A percentile compares a stretch with the other conserved stretches of the same genome.
Evolutionary conservation across 805 yeast genomes (phyloP).

Genomic region (Grigorovia humatica): DNA sequence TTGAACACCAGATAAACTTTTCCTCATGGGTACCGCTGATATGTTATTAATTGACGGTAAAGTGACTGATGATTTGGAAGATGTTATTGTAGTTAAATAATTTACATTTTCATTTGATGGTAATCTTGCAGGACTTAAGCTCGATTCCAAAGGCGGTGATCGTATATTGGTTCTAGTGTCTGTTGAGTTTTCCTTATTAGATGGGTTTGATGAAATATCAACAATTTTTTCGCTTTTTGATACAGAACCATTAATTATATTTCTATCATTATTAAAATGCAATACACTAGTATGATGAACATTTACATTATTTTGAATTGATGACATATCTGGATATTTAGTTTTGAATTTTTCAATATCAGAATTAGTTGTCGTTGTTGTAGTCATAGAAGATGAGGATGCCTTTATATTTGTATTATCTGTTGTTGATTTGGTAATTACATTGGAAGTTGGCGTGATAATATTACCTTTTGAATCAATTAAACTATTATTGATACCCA

Average conservation of each 20-base stretch:
- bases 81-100: not conserved
- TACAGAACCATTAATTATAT: not conserved
- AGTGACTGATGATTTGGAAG: not conserved
- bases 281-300: not conserved
- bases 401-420: no score
- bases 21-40: not conserved
- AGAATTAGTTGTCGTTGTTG: not conserved
- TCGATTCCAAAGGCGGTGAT: not conserved
- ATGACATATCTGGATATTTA: not conserved
- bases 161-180: not conserved
- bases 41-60: not conserved
- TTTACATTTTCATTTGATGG: not conserved
- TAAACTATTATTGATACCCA: not conserved
- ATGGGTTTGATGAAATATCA: not conserved
- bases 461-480: not conserved
- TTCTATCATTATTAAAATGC: not conserved
- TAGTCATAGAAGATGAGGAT: not conserved
- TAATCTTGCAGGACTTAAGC: not conserved
- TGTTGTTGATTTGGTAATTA: not conserved
- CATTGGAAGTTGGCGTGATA: not conserved
- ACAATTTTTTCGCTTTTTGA: not conserved
- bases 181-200: not conserved
- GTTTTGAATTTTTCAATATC: no score
- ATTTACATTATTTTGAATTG: not conserved
- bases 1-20: not conserved